Conservation (phyloP, 805 yeast genomes). For the Metschnikowia amazonensis region DNA sequence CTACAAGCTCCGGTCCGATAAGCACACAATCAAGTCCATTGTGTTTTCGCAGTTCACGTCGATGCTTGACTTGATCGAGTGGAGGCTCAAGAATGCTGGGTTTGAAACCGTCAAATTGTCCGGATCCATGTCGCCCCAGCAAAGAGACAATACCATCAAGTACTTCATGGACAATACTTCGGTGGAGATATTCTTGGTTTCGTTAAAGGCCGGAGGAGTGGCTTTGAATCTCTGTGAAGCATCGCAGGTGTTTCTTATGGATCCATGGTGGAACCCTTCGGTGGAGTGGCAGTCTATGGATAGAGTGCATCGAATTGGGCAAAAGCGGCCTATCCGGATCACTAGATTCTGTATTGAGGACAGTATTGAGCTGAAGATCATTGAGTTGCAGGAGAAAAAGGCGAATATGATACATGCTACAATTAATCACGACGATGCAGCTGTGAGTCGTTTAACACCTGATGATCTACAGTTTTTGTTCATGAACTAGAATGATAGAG, state of each 20-base stretch:
- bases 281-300: slow-evolving; percentile 99
- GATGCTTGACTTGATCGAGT: slow-evolving; percentile 92
- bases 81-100: slow-evolving; percentile 94
- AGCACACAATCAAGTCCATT: slow-evolving; percentile 87
- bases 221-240: slow-evolving; percentile 96
- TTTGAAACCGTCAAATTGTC: slow-evolving; percentile 90
- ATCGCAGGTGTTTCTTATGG: slow-evolving; percentile 90
- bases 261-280: slow-evolving; percentile 99
- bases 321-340: slow-evolving; percentile 87
- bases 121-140: slow-evolving; percentile 96
- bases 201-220: slow-evolving; percentile 98
- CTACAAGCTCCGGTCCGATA: slow-evolving; percentile 79
- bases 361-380: slow-evolving; percentile 92
- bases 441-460: slow-evolving; percentile 83
- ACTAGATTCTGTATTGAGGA: slow-evolving; percentile 94
- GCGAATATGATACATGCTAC: slow-evolving; percentile 98
- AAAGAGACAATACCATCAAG: slow-evolving; percentile 85
- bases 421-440: slow-evolving; percentile 86
- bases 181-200: slow-evolving; percentile 91
- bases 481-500: slow-evolving; percentile 49
- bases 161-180: slow-evolving; percentile 89
- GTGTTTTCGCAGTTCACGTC: slow-evolving; percentile 97
- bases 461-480: slow-evolving; percentile 94
- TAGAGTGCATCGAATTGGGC: slow-evolving; percentile 97
- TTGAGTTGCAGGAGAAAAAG: slow-evolving; percentile 94